Evolutionary conservation across 305 asterid genomes (phyloP).

Genomic region (Nicotiana rustica): DNA sequence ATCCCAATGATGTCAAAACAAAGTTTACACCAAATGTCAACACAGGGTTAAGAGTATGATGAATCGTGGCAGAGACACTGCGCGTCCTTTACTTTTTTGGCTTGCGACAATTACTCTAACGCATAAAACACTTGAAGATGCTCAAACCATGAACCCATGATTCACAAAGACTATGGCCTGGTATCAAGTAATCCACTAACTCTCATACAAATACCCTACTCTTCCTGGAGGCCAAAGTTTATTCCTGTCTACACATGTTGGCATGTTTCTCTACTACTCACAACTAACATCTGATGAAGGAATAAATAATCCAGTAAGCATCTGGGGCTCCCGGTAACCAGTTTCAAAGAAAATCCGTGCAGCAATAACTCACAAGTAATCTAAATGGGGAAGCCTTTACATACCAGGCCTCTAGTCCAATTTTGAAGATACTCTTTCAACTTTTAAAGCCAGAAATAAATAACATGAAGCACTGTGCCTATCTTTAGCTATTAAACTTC

Average conservation of each 20-base stretch:
- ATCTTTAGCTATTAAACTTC: constrained; percentile 3
- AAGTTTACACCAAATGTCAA: constrained; percentile 7
- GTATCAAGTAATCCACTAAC: neutral
- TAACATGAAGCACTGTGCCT: constrained; percentile 19
- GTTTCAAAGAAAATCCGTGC: constrained; percentile 1
- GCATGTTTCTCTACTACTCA: constrained; percentile 28
- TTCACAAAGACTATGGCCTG: neutral
- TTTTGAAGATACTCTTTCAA: neutral
- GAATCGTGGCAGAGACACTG: neutral
- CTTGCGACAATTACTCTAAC: neutral
- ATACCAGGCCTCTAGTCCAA: neutral
- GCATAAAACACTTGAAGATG: neutral
- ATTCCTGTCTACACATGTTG: neutral
- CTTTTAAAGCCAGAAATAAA: constrained; percentile 1
- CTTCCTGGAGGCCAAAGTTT: neutral
- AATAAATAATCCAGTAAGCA: constrained; percentile 1
- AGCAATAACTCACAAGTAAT: constrained; percentile 9
- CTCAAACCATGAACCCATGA: neutral
- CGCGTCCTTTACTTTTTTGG: neutral
- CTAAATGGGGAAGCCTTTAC: neutral
- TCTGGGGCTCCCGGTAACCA: neutral
- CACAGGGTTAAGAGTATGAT: neutral
- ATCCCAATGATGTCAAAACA: neutral
- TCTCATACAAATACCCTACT: neutral
- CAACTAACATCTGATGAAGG: neutral